Evolutionary conservation across 257 asterid genomes (phyloP), one percentile per base, ranked within the genome.

Genomic region (Orobanche coerulescens): DNA sequence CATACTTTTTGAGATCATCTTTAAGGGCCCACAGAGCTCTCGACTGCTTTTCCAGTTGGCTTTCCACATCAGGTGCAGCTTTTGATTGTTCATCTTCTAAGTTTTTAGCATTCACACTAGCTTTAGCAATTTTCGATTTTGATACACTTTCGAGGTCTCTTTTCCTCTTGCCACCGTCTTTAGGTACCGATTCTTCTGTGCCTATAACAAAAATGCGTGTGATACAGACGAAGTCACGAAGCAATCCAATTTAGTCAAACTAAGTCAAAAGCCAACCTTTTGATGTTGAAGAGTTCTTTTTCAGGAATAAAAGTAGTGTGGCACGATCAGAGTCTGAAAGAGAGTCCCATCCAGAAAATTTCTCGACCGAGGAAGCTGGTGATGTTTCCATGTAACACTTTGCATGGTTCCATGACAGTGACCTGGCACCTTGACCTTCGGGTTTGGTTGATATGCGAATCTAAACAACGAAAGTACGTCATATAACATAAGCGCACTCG

Each of bases 381-480:
- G 83, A 68, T 36, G 50, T 55, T 70, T 84, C 94, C 80, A 81
- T 30, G 83, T 84, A 84, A 79, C 99, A 93, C 70, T 74, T 89
- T 9, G 92, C 97, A 79, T 93, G 99, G 72, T 89, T 80, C 99
- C 97, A 89, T 5, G 87, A 71, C 75, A 90, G 74, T 46, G 86
- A 44, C 77, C 71, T 83, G 58, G 90, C 67, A 56, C 84, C 84
- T 75, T 86, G 94, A 64, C 91, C 95, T 74, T 83, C 84, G 48
- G 95, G 86, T 70, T 91, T 91, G 55, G 88, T 64, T 64, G 91
- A 93, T 78, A 89, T 76, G 16, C 98, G 95, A 56, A 83, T 79
- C 98, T 93, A 81, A 55, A 1, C 26, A 28, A n/a, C 22, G 56
- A 31, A 40, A 13, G 15, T 26, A 15, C 16, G 19, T 49, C 24